Evolutionary conservation across 2,329 filamentous ascomycete genomes (phyloP).

Genomic region (Fusarium neocosmosporiellum): DNA sequence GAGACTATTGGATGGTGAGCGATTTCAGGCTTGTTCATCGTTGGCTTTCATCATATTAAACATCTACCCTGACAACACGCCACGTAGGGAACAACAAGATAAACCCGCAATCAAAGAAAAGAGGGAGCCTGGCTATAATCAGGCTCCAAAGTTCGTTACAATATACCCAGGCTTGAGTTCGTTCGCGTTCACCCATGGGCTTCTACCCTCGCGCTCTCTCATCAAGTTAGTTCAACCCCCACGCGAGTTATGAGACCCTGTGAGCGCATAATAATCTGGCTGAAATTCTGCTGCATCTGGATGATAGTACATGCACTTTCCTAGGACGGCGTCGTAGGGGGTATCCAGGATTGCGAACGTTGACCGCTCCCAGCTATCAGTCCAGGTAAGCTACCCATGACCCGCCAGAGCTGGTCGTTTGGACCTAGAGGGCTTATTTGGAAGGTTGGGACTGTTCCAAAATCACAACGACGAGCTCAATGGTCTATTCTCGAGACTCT

Average conservation of each 20-base stretch:
- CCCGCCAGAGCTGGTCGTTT: not conserved
- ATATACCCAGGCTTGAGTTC: not conserved
- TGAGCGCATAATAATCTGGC: not conserved
- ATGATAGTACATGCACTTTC: no score
- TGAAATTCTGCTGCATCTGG: not conserved
- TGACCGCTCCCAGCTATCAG: not conserved
- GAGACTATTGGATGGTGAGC: no score
- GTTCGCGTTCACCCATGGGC: no score
- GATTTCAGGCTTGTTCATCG: not conserved
- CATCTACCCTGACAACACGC: no score
- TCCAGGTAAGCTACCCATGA: not conserved
- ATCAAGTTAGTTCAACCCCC: not conserved
- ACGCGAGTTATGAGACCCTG: not conserved
- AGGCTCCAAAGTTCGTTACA: not conserved
- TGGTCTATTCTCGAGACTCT: not conserved
- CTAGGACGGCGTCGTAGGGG: conserved; percentile 31
- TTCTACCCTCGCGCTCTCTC: not conserved
- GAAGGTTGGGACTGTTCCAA: not conserved
- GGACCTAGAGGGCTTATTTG: not conserved
- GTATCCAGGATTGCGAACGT: conserved; percentile 14
- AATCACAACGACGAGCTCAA: not conserved
- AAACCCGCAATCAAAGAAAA: not conserved
- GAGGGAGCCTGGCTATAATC: rapidly evolving
- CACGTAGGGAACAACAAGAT: no score
- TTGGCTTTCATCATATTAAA: not conserved